phyloP scores from a whole-genome alignment of 306 rosid species.

The Dalbergia oliveri region DNA sequence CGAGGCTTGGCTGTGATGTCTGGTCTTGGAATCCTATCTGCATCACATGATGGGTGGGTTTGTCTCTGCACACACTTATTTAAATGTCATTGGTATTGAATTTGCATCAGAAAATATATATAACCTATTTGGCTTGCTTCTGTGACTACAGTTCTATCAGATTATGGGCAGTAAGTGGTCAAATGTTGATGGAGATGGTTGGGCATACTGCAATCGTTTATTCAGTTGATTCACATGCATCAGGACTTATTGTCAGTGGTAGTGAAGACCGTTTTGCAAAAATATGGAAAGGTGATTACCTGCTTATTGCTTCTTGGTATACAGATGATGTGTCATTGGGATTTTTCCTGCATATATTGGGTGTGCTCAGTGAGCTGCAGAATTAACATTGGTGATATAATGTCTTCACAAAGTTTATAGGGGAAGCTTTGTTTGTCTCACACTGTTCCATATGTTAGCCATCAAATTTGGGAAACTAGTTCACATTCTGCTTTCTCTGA shows the following conservation, averaged over 20 bases:
- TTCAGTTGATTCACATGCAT: conserved; percentile 89
- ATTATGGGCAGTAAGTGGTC: conserved; percentile 88
- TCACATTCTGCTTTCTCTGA: conserved; percentile 28
- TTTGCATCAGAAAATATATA: conserved; percentile 30
- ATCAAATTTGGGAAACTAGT: conserved; percentile 14
- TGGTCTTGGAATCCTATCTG: conserved; percentile 85
- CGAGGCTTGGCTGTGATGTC: conserved; percentile 90
- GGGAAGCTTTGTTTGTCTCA: background rate
- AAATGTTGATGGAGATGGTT: conserved; percentile 91
- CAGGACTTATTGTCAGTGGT: conserved; percentile 90
- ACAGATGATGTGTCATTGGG: conserved; percentile 32
- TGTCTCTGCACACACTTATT: conserved; percentile 34
- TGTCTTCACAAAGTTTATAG: conserved; percentile 8
- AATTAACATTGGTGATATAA: conserved; percentile 9
- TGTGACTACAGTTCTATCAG: conserved; percentile 74
- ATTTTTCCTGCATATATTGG: conserved; percentile 33
- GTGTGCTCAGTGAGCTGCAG: conserved; percentile 18
- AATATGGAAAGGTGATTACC: conserved; percentile 88
- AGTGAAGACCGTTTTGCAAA: conserved; percentile 90
- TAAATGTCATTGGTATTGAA: conserved; percentile 38
- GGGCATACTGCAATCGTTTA: conserved; percentile 93
- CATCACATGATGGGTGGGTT: conserved; percentile 95
- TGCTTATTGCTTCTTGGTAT: conserved; percentile 34
- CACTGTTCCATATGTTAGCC: conserved; percentile 5
- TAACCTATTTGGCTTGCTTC: conserved; percentile 45